phyloP scores from a whole-genome alignment of 768 basidiomycete genomes.

The Suillus luteus region DNA sequence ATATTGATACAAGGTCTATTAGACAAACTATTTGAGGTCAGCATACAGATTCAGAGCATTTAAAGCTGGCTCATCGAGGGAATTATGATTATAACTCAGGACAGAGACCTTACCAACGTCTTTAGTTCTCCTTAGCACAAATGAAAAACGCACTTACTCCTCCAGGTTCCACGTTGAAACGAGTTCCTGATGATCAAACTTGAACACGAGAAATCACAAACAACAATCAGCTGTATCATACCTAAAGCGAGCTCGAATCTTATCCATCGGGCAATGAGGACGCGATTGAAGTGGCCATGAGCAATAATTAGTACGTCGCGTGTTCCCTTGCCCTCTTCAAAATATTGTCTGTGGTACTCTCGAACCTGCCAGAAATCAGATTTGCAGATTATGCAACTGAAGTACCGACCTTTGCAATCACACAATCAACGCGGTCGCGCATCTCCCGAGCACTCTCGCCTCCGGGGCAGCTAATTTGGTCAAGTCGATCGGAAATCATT shows the following conservation, averaged over 20 bases:
- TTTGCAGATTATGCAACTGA: background rate
- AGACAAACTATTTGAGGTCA: conserved; percentile 30
- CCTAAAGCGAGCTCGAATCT: conserved; percentile 62
- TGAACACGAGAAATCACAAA: conserved; percentile 4
- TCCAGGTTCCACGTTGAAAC: conserved; percentile 85
- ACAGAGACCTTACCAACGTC: conserved; percentile 59
- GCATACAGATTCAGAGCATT: conserved; percentile 74
- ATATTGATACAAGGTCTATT: conserved; percentile 4
- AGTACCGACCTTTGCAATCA: conserved; percentile 63
- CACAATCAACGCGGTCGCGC: conserved; percentile 71
- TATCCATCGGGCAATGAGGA: conserved; percentile 83
- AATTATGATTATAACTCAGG: conserved; percentile 82
- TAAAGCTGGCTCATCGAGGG: conserved; percentile 74
- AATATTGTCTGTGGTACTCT: conserved; percentile 69
- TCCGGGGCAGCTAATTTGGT: conserved; percentile 69
- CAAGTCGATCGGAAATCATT: conserved; percentile 9
- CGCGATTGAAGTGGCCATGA: conserved; percentile 81
- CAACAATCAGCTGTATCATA: conserved; percentile 27
- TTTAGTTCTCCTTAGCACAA: conserved; percentile 4
- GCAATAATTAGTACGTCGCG: conserved; percentile 89
- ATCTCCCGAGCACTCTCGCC: conserved; percentile 87
- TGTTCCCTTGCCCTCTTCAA: conserved; percentile 63
- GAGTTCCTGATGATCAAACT: conserved; percentile 49
- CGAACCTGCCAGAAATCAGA: conserved; percentile 50
- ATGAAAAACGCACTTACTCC: conserved; percentile 50